These are phyloP conservation scores for Xylariaceae sp. DNA, from an alignment of 2,329 filamentous ascomycete species.

Conservation along the genomic window DNA sequence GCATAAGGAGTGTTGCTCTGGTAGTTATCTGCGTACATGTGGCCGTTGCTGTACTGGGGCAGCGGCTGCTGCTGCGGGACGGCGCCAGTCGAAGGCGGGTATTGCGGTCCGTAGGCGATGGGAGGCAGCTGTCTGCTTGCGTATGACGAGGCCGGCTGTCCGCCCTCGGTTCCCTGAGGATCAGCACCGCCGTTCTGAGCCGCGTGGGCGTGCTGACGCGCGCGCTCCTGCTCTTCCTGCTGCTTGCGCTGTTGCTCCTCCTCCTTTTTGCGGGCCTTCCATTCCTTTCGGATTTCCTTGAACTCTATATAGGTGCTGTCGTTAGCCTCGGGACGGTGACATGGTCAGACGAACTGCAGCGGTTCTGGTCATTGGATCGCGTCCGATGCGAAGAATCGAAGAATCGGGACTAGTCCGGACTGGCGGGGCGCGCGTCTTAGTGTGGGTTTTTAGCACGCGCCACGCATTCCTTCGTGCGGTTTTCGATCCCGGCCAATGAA, in stretches of 20 bases:
- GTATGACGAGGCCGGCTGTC: conserved; percentile 52
- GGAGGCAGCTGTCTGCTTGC: conserved; percentile 65
- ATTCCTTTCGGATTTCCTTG: conserved; percentile 98
- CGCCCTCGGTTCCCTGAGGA: conserved; percentile 45
- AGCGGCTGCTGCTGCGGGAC: conserved; percentile 43
- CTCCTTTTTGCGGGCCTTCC: conserved; percentile 99
- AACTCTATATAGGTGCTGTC: conserved; percentile 61
- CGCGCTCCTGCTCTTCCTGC: conserved; percentile 77
- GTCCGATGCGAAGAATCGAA: not conserved
- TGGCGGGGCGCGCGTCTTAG: conserved; percentile 3
- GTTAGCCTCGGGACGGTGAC: too few relatives aligned
- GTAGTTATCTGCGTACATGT: conserved; percentile 54
- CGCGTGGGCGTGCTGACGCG: conserved; percentile 44
- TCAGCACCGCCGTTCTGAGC: conserved; percentile 46
- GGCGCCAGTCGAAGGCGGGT: conserved; percentile 54
- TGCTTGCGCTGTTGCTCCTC: conserved; percentile 86
- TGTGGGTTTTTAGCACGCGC: conserved; percentile 3
- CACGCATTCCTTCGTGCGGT: not conserved
- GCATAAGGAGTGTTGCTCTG: conserved; percentile 42
- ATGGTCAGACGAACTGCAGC: too few relatives aligned
- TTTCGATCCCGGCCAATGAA: not conserved
- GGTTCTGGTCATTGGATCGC: not conserved
- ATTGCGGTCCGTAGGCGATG: conserved; percentile 67
- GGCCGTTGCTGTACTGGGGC: conserved; percentile 48
- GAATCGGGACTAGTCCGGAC: conserved; percentile 1